Base-by-base conservation (phyloP, 2,329 filamentous ascomycete species). In the Colletotrichum chlorophyti region DNA sequence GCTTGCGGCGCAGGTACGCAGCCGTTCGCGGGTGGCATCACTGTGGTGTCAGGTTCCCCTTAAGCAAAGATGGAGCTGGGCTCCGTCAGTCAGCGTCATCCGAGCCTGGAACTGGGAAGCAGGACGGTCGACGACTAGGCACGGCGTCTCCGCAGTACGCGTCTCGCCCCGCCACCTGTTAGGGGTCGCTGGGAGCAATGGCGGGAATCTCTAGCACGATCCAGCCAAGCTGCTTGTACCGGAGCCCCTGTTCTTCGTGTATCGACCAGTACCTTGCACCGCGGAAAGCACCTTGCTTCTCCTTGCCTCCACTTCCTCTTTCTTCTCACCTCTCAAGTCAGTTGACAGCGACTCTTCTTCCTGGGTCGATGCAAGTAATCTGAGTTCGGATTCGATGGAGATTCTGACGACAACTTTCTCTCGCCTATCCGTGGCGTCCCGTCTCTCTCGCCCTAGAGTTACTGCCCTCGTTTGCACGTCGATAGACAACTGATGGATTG, bases 31-130 rank as follows among this genome's bases (percentile, higher is more conserved):
- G 17, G 42, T 46, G 27, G 42, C 17, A 17, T 32, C 7, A 32
- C 23, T 19, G 42, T 17, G 23, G 11, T 29, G n/a, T 10, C 27
- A 32, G 27, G 24, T 31, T 15, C 19, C 26, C n/a, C n/a, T n/a
- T n/a, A n/a, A n/a, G 32, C 32, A 38, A 49, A 38, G 46, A 21
- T 37, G 32, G 54, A 51, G 49, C 50, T 48, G 54, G 41, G 54
- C 41, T 49, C 54, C 54, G 43, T 57, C 52, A 51, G 45, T 29
- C 43, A 50, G 57, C 57, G 58, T 60, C 53, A 60, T 60, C 35
- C 19, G 19, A 8, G 45, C 23, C 19, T 27, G 42, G 50, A 53
- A 53, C 41, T 19, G 41, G 48, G 54, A 27, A 41, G 37, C 19
- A 21, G 10, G 31, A 8, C 49, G 17, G 40, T n/a, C 21, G 5